Evolutionary conservation across 202 grass and related monocot species (phyloP).

Genomic region (Zizania palustris): DNA sequence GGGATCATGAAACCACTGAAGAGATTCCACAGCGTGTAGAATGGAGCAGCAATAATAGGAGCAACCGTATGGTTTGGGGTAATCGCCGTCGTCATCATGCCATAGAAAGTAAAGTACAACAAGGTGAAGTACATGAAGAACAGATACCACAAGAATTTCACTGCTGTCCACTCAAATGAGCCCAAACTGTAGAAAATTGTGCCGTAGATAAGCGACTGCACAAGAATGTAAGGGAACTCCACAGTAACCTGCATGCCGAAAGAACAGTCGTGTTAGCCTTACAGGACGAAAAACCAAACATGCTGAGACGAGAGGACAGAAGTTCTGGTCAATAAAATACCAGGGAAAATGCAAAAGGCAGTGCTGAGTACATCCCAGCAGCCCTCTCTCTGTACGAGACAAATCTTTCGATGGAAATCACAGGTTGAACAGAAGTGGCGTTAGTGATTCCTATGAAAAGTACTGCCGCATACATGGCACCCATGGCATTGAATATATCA

Average conservation of each 20-base stretch:
- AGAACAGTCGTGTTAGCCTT: slow-evolving; percentile 32
- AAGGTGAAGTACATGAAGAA: slow-evolving; percentile 99
- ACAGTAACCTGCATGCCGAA: slow-evolving; percentile 93
- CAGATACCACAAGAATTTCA: slow-evolving; percentile 84
- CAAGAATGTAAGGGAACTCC: slow-evolving; percentile 95
- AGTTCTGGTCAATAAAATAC: slow-evolving; percentile 43
- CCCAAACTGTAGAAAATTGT: slow-evolving; percentile 92
- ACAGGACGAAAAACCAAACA: not conserved
- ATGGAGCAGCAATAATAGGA: slow-evolving; percentile 90
- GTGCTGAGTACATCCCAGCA: slow-evolving; percentile 95
- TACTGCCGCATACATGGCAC: slow-evolving; percentile 96
- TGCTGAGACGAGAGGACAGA: not conserved
- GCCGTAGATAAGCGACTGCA: slow-evolving; percentile 87
- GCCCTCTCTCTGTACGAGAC: slow-evolving; percentile 93
- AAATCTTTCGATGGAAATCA: slow-evolving; percentile 95
- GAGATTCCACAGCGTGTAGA: slow-evolving; percentile 98
- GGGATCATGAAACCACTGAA: slow-evolving; percentile 91
- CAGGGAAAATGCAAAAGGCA: slow-evolving; percentile 93
- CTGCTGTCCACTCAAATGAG: slow-evolving; percentile 84
- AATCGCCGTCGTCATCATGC: slow-evolving; percentile 96
- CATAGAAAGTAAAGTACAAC: slow-evolving; percentile 98
- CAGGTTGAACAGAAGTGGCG: slow-evolving; percentile 91
- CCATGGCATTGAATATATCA: slow-evolving; percentile 99
- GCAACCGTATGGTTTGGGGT: slow-evolving; percentile 89
- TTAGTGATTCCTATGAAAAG: slow-evolving; percentile 97